Percentiles rank a stretch among this genome's conserved stretches.
Evolutionary conservation across 202 grass and related monocot species (phyloP).

Genomic region (Hordeum pubiflorum): DNA sequence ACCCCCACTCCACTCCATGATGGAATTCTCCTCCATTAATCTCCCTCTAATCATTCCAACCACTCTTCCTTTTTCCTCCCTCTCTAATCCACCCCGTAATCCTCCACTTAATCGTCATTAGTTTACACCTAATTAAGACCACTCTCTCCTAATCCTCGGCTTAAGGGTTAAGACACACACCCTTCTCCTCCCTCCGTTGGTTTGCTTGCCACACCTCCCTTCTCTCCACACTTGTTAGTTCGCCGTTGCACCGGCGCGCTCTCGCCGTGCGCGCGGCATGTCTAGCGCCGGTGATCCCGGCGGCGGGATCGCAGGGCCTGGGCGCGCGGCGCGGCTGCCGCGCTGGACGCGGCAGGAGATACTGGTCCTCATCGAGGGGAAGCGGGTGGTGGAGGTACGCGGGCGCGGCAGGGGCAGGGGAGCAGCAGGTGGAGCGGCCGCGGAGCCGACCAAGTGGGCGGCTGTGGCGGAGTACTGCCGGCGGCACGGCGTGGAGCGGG

Average conservation of each 20-base stretch:
- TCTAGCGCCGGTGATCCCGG: slow-evolving; percentile 34
- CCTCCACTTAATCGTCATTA: slow-evolving; percentile 14
- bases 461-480: slow-evolving; percentile 70
- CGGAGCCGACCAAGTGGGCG: slow-evolving; percentile 79
- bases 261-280: slow-evolving; percentile 29
- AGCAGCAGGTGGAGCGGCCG: neutral
- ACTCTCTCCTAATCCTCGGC: slow-evolving; percentile 3
- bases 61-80: neutral
- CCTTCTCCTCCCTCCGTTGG: neutral
- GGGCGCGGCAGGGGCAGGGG: slow-evolving; percentile 29
- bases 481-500: slow-evolving; percentile 68
- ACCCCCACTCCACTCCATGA: neutral
- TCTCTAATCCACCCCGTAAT: neutral
- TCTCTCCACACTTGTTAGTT: neutral
- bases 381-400: slow-evolving; percentile 69
- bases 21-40: neutral
- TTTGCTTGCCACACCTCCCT: slow-evolving; percentile 19
- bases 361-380: slow-evolving; percentile 73
- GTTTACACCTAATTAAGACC: slow-evolving; percentile 8
- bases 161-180: neutral
- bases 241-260: neutral
- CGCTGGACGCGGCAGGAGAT: slow-evolving; percentile 95
- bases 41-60: slow-evolving; percentile 20
- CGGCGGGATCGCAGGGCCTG: neutral
- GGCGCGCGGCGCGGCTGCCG: slow-evolving; percentile 48